Percentiles rank a stretch among this genome's conserved stretches.
Conservation (phyloP, 139 green algal species). For the Diplosphaera chodatii region DNA sequence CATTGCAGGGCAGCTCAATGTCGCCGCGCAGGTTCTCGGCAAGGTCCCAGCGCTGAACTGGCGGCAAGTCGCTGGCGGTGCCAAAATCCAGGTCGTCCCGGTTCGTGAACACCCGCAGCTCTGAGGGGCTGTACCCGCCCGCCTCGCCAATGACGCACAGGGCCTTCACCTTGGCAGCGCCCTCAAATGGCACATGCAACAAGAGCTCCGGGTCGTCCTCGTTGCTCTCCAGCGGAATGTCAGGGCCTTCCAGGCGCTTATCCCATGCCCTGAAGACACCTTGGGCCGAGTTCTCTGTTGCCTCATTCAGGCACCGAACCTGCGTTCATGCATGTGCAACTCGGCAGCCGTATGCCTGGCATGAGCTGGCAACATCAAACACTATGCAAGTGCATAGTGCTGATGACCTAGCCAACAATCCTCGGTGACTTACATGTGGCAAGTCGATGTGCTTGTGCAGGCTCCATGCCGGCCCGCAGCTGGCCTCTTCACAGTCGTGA, state of each 20-base stretch:
- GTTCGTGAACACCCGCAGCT: slow-evolving; percentile 60
- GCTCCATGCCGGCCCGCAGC: slow-evolving; percentile 73
- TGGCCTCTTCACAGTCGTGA: slow-evolving; percentile 74
- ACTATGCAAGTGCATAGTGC: too few species aligned
- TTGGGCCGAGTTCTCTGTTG: slow-evolving; percentile 36
- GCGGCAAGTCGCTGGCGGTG: slow-evolving; percentile 32
- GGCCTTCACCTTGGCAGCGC: slow-evolving; percentile 76
- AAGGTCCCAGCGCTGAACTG: slow-evolving; percentile 79
- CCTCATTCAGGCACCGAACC: slow-evolving; percentile 79
- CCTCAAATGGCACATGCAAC: slow-evolving; percentile 79
- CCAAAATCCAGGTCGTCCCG: slow-evolving; percentile 81
- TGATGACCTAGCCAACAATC: too few species aligned
- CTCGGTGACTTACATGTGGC: slow-evolving; percentile 42
- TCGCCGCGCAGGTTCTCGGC: slow-evolving; percentile 45
- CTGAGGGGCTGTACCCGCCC: slow-evolving; percentile 1
- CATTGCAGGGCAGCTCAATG: slow-evolving; percentile 38
- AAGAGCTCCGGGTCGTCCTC: slow-evolving; percentile 86
- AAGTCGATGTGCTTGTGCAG: slow-evolving; percentile 79
- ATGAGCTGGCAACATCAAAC: too few species aligned
- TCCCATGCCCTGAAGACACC: slow-evolving; percentile 68
- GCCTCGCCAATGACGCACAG: slow-evolving; percentile 60
- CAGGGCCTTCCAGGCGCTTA: slow-evolving; percentile 37
- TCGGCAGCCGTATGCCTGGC: too few species aligned
- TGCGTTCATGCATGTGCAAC: too few species aligned
- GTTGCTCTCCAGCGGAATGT: slow-evolving; percentile 49